Conservation (phyloP, 2,329 filamentous ascomycete genomes). For the Hypocreales sp. region DNA sequence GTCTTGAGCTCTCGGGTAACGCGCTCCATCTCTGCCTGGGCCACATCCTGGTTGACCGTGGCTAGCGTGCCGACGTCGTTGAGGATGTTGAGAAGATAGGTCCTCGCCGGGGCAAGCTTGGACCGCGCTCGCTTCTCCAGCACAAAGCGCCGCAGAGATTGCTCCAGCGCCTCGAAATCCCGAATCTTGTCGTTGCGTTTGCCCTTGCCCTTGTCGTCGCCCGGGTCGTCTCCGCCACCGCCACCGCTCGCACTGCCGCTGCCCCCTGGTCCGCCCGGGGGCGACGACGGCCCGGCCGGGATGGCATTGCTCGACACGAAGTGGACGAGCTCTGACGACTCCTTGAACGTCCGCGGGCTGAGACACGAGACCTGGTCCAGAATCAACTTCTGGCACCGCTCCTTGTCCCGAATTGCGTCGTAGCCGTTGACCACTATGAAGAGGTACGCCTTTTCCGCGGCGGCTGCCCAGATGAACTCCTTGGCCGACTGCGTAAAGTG, state of each 20-base stretch:
- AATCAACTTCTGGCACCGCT: conserved; percentile 82
- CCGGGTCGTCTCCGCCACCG: conserved; percentile 38
- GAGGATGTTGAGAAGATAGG: conserved; percentile 85
- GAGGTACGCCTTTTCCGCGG: conserved; percentile 93
- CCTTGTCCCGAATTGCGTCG: conserved; percentile 84
- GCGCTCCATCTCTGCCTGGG: conserved; percentile 68
- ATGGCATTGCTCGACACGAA: conserved; percentile 97
- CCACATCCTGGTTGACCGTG: conserved; percentile 74
- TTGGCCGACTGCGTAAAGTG: conserved; percentile 97
- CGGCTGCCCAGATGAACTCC: conserved; percentile 92
- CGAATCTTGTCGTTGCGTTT: conserved; percentile 78
- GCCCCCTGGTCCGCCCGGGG: conserved; percentile 38
- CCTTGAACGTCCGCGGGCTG: conserved; percentile 88
- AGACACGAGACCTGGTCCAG: conserved; percentile 74
- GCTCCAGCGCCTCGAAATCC: conserved; percentile 82
- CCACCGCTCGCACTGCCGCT: conserved; percentile 36
- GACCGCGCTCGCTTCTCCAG: conserved; percentile 90
- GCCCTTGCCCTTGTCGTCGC: conserved; percentile 53
- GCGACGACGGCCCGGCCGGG: conserved; percentile 48
- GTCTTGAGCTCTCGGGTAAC: conserved; percentile 67
- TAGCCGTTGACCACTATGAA: conserved; percentile 99
- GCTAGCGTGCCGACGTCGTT: conserved; percentile 75
- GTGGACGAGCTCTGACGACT: conserved; percentile 82
- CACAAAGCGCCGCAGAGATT: conserved; percentile 80
- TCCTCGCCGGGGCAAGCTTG: conserved; percentile 89